Percentiles rank a stretch among this genome's conserved stretches.
These are phyloP conservation scores for Lyophyllum decastes DNA, from an alignment of 768 basidiomycete species.

Conservation along the genomic window DNA sequence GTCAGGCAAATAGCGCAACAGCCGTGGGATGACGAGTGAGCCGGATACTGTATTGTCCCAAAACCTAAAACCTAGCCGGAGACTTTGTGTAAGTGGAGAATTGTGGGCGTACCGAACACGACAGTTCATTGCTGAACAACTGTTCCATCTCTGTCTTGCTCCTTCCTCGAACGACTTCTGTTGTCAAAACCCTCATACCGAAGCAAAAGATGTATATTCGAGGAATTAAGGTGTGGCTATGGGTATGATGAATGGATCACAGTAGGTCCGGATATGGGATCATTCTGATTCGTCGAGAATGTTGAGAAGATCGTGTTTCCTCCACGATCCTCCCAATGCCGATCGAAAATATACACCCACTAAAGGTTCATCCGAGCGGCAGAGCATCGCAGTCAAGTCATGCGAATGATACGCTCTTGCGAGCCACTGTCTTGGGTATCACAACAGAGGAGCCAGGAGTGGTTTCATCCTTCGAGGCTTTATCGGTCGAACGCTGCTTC, in stretches of 20 bases:
- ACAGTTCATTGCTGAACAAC: neutral
- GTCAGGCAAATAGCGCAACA: neutral
- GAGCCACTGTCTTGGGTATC: constrained; percentile 1
- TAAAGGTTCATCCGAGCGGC: neutral
- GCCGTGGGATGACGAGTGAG: neutral
- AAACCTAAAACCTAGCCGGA: neutral
- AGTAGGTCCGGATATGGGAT: neutral
- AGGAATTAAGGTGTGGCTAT: neutral
- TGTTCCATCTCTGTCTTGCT: neutral
- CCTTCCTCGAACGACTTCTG: neutral
- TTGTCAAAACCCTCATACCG: neutral
- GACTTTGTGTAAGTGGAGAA: neutral
- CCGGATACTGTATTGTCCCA: neutral
- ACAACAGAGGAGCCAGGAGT: neutral
- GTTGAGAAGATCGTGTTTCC: neutral
- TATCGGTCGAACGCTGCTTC: neutral
- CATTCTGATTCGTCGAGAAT: neutral
- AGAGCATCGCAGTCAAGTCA: neutral
- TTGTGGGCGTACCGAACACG: neutral
- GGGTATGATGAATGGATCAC: neutral
- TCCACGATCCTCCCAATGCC: neutral
- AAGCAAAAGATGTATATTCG: neutral
- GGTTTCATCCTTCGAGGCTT: neutral
- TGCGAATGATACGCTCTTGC: constrained; percentile 17
- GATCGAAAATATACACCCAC: neutral